phyloP scores from a whole-genome alignment of 2,329 filamentous ascomycete species.

The Ophioceras dolichostomum region DNA sequence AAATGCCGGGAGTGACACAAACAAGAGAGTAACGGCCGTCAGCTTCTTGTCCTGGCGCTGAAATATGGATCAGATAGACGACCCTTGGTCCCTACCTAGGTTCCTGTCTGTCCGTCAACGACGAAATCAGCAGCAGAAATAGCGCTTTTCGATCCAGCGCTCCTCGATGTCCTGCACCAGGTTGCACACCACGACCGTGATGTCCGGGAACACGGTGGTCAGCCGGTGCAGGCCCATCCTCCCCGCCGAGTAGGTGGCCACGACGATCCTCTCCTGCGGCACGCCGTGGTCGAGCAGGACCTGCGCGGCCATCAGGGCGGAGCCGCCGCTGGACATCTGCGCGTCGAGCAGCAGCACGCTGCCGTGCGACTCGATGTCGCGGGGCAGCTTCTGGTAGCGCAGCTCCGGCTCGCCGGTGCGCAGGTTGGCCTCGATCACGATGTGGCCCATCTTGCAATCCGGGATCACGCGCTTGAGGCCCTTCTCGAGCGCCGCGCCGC shows the following conservation, averaged over 20 bases:
- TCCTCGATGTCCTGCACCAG: conserved; percentile 73
- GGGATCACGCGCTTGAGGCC: conserved; percentile 84
- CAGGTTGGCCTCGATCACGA: conserved; percentile 83
- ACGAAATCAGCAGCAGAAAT: conserved; percentile 65
- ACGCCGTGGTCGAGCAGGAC: conserved; percentile 95
- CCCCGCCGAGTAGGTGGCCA: conserved; percentile 87
- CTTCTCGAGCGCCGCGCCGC: conserved; percentile 78
- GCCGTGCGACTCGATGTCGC: conserved; percentile 60
- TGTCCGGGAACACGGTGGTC: conserved; percentile 76
- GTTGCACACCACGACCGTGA: conserved; percentile 75
- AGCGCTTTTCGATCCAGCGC: conserved; percentile 81
- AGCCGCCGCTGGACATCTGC: conserved; percentile 87
- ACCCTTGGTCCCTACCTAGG: no score
- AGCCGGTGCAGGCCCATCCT: conserved; percentile 73
- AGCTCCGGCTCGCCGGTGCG: conserved; percentile 83
- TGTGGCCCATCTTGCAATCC: conserved; percentile 77
- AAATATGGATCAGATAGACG: no score
- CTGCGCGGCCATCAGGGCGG: conserved; percentile 83
- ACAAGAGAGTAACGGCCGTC: no score
- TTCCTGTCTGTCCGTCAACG: no score
- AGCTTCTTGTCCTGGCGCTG: no score
- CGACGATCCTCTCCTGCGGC: conserved; percentile 68
- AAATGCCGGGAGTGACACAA: no score
- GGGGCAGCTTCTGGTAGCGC: conserved; percentile 74
- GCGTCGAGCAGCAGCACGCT: conserved; percentile 69